Evolutionary conservation across 345 rosid species (phyloP), one percentile per base, ranked within the genome.

Genomic region (Eucalyptus tenuipes): DNA sequence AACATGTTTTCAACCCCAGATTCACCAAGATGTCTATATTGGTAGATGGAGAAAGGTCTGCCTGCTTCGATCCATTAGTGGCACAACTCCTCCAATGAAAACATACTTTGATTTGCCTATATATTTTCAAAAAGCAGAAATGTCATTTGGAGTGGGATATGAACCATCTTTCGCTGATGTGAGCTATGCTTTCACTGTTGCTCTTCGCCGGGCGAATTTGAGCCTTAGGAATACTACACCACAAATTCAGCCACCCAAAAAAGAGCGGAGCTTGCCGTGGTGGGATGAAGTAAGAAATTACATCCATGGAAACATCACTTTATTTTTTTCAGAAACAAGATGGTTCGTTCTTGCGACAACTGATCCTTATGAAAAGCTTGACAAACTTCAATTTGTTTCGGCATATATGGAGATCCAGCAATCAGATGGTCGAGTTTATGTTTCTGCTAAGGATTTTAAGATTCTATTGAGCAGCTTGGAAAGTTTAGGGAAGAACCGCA

Each of bases 241-340:
- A 20, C 93, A 89, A 66, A 89, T 91, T 89, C 89, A 89, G 90
- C 95, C 95, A 45, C 91, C 94, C 42, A 98, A 98, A 92, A 98
- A 95, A 82, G 99, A 98, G 92, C 94, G 95, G 89, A 98, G 93
- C 90, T 96, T 98, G 87, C 99, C 99, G 3, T 98, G 99, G 99
- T 98, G 99, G 99, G 99, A 98, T 95, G 99, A 97, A 81, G 94
- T 97, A 97, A 95, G 99, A 91, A 95, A 98, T 90, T 98, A 97
- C 92, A 92, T 97, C 87, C 99, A 98, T 90, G 99, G 99, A 90
- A 94, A 92, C 89, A 91, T 94, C 87, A 88, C 94, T 85, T 90
- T 98, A 85, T 91, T 91, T 89, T 97, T 98, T 90, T 91, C 94
- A 89, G 97, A 97, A 90, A 92, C 96, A 64, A 91, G 92, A 59